Base-by-base conservation (phyloP, 2,329 filamentous ascomycete genomes). In the Penicillium occitanis region DNA sequence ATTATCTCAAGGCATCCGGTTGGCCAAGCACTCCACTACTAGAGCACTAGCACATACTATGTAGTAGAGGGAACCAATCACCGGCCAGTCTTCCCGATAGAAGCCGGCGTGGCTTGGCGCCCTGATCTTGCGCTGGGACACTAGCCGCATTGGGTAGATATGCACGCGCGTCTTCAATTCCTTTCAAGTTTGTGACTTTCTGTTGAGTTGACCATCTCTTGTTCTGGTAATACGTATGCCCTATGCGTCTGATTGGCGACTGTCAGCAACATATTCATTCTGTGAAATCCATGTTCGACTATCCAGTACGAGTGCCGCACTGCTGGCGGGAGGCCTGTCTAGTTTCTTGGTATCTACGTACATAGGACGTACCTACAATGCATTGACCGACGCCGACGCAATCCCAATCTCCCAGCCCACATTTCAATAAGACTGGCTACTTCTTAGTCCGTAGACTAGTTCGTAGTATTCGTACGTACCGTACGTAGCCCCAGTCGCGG, bases 121-220 rank as follows among this genome's bases (percentile, higher is more conserved):
- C 55, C 8, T 30, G 50, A 53, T 30, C 50, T 28, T 28, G 50
- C 10, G 13, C 25, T 7, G 50, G 17, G 14, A 19, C 55, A 50
- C 61, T 63, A 63, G 33, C 48, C 61, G 22, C 19, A 50, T 42
- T 55, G 6, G 10, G 60, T 19, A 63, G 33, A 37, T 35, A 44
- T 42, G 48, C 61, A 63, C 40, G 46, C 19, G 30, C 33, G 46
- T 63, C 48, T 19, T 40, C 44, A 25, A 19, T 22, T 11, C 8
- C 7, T 55, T 14, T 33, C 30, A 33, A 10, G 30, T 33, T 33
- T 33, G 19, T 19, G 19, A 19, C 19, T 19, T 22, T 50, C 22
- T 19, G 3, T 10, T 13, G 17, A 10, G 14, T 50, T 35, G 7
- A 19, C 19, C 19, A 19, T 35, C 33, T 35, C 33, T 35, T 35